Conservation (phyloP, 1,284 basidiomycete species). For the Rhodotorula sp. region DNA sequence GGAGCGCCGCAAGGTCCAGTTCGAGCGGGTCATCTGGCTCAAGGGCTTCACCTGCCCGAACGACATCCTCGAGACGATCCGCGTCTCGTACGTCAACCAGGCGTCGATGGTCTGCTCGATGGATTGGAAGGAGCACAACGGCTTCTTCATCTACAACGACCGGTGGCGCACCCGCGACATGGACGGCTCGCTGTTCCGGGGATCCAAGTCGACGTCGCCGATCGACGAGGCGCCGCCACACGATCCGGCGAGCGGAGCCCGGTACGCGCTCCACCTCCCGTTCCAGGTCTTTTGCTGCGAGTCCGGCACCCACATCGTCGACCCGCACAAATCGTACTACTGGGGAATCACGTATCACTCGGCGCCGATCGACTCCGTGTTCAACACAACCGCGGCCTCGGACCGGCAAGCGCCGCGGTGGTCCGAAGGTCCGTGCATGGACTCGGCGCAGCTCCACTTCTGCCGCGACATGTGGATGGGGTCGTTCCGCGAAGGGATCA, state of each 20-base stretch:
- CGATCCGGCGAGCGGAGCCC: conserved; percentile 70
- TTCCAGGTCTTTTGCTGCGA: conserved; percentile 98
- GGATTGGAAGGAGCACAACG: conserved; percentile 97
- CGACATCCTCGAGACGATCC: conserved; percentile 88
- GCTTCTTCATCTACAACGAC: conserved; percentile 94
- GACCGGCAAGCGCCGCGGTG: conserved; percentile 53
- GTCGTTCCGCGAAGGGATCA: conserved; percentile 68
- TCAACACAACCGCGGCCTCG: conserved; percentile 64
- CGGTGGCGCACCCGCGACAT: conserved; percentile 94
- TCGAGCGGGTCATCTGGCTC: conserved; percentile 87
- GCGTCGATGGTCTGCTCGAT: conserved; percentile 96
- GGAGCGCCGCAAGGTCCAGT: conserved; percentile 70
- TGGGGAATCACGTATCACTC: conserved; percentile 76
- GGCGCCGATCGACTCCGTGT: conserved; percentile 52
- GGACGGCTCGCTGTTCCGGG: conserved; percentile 90
- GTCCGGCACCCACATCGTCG: conserved; percentile 89
- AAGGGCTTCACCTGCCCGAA: conserved; percentile 97
- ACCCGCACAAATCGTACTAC: conserved; percentile 90
- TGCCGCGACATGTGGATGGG: conserved; percentile 88
- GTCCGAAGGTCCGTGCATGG: conserved; percentile 78
- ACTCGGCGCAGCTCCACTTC: conserved; percentile 92
- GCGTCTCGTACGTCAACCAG: conserved; percentile 79
- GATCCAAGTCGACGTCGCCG: conserved; percentile 85
- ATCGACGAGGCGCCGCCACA: conserved; percentile 86
- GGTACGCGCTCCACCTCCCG: conserved; percentile 84